These are phyloP conservation scores for Mycosphaerella sp. DNA, from an alignment of 2,329 filamentous ascomycete genomes.

Conservation along the genomic window DNA sequence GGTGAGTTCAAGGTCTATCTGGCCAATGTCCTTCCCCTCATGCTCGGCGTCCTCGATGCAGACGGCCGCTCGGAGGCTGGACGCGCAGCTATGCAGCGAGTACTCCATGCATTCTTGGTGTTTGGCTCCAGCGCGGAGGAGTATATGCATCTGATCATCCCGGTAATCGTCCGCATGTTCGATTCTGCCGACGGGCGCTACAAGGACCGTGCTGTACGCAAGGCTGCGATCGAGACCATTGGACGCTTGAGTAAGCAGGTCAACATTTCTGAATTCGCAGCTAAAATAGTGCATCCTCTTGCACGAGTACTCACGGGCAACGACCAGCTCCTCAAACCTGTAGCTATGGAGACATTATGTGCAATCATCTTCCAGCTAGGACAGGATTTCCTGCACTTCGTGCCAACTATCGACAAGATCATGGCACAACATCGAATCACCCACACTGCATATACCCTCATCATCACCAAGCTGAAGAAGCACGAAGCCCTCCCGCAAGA, in stretches of 20 bases:
- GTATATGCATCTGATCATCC: conserved; percentile 98
- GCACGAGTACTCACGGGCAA: conserved; percentile 70
- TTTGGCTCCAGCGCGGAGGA: conserved; percentile 95
- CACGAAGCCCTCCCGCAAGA: conserved; percentile 94
- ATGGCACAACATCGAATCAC: conserved; percentile 73
- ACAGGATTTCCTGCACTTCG: conserved; percentile 90
- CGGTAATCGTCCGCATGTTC: conserved; percentile 89
- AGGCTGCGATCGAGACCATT: conserved; percentile 87
- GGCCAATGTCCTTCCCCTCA: conserved; percentile 78
- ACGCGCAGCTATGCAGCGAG: conserved; percentile 45
- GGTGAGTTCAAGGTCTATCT: conserved; percentile 98
- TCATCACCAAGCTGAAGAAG: conserved; percentile 88
- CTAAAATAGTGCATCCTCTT: conserved; percentile 91
- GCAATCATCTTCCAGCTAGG: conserved; percentile 94
- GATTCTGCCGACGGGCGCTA: conserved; percentile 54
- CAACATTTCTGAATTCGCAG: conserved; percentile 94
- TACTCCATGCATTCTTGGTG: conserved; percentile 89
- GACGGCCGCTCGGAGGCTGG: conserved; percentile 68
- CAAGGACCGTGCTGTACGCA: conserved; percentile 61
- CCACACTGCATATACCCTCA: conserved; percentile 85
- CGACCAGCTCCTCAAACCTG: conserved; percentile 67
- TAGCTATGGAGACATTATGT: conserved; percentile 88
- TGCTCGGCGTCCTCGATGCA: conserved; percentile 89
- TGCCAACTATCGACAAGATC: conserved; percentile 83
- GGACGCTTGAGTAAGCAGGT: conserved; percentile 92